A percentile compares a stretch with the other conserved stretches of the same genome.
Evolutionary conservation across 1,284 basidiomycete species (phyloP).

Genomic region (Stereum hirsutum): DNA sequence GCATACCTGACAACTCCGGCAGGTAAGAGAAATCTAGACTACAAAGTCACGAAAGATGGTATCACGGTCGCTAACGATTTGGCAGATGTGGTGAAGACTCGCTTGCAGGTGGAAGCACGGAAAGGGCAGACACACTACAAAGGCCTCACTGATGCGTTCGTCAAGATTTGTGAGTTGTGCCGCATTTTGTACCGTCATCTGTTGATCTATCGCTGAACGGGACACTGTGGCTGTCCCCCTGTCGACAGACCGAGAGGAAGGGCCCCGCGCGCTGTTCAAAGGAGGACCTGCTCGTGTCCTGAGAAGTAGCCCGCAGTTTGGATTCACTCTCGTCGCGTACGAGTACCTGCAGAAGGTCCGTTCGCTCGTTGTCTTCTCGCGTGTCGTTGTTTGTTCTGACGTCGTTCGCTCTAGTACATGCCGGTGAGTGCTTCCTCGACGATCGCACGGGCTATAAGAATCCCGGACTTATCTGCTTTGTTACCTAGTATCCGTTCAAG

Average conservation of each 20-base stretch:
- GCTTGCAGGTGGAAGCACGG: constrained; percentile 91
- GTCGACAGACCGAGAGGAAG: constrained; percentile 83
- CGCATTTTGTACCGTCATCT: background rate
- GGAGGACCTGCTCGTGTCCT: constrained; percentile 89
- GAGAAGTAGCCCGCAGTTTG: constrained; percentile 84
- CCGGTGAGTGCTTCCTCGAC: constrained; percentile 48
- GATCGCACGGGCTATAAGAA: constrained; percentile 10
- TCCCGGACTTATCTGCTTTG: constrained; percentile 15
- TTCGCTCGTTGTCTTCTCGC: background rate
- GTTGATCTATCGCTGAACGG: constrained; percentile 1
- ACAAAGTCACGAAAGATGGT: background rate
- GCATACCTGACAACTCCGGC: constrained; percentile 82
- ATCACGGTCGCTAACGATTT: constrained; percentile 13
- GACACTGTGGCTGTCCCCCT: too few relatives aligned
- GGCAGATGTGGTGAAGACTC: constrained; percentile 96
- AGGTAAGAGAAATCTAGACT: constrained; percentile 38
- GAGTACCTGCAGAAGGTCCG: constrained; percentile 69
- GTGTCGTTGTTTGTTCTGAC: background rate
- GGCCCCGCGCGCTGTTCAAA: constrained; percentile 89
- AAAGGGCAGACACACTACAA: constrained; percentile 92
- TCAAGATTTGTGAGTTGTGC: constrained; percentile 64
- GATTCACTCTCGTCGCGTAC: constrained; percentile 88
- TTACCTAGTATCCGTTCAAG: constrained; percentile 25
- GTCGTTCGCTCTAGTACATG: constrained; percentile 33
- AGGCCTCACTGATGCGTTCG: constrained; percentile 84